phyloP scores from a whole-genome alignment of 192 early-diverging fungal species.

The Piromyces finnis region DNA sequence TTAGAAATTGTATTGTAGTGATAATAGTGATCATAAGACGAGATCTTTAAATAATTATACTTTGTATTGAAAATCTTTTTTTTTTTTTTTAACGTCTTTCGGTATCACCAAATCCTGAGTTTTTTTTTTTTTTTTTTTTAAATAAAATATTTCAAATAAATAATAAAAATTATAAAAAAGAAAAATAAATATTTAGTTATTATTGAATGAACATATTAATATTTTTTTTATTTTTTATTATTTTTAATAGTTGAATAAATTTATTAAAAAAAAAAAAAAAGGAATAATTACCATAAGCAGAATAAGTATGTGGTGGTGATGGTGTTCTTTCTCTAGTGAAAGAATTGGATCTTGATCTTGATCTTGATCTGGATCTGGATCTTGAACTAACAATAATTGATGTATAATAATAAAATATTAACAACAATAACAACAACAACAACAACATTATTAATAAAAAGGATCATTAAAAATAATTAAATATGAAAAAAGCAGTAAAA shows the following conservation, averaged over 20 bases:
- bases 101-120: not conserved
- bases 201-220: too few species aligned
- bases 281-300: not conserved
- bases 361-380: not conserved
- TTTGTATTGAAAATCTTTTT: too few species aligned
- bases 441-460: too few species aligned
- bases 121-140: not conserved
- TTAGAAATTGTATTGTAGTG: too few species aligned
- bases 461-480: too few species aligned
- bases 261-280: not conserved
- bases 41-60: too few species aligned
- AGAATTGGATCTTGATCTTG: not conserved
- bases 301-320: not conserved
- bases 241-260: not conserved
- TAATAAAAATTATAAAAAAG: not conserved
- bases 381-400: not conserved
- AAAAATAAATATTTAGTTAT: too few species aligned
- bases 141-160: not conserved
- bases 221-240: too few species aligned
- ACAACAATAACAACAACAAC: not conserved
- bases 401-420: not conserved
- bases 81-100: not conserved
- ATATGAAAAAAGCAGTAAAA: not conserved
- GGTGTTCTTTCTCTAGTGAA: too few species aligned
- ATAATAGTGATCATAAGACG: too few species aligned